These are phyloP conservation scores for Panaeolus cyanescens DNA, from an alignment of 768 basidiomycete genomes.

Conservation along the genomic window DNA sequence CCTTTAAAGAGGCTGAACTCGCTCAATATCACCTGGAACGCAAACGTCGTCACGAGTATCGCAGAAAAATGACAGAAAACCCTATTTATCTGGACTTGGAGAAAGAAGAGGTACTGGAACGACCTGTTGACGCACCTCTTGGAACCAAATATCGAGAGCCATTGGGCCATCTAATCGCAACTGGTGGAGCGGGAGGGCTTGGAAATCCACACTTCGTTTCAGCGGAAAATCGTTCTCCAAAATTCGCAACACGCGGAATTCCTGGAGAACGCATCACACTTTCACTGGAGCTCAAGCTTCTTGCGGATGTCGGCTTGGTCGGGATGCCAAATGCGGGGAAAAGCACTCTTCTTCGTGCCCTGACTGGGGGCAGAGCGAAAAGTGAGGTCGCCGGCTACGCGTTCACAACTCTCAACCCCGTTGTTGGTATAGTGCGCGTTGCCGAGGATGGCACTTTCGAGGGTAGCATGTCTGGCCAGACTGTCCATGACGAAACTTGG, in stretches of 20 bases:
- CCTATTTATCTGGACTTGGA: slow-evolving; percentile 67
- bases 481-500: slow-evolving; percentile 67
- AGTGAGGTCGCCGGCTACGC: slow-evolving; percentile 89
- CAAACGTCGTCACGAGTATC: slow-evolving; percentile 49
- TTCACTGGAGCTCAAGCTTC: slow-evolving; percentile 88
- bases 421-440: slow-evolving; percentile 88
- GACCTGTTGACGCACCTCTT: slow-evolving; percentile 59
- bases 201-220: slow-evolving; percentile 89
- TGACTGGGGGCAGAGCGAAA: slow-evolving; percentile 84
- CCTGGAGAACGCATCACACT: slow-evolving; percentile 79
- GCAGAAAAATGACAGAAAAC: slow-evolving; percentile 37
- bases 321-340: slow-evolving; percentile 96
- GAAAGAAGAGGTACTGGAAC: slow-evolving; percentile 44
- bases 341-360: slow-evolving; percentile 87
- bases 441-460: slow-evolving; percentile 78
- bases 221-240: slow-evolving; percentile 73
- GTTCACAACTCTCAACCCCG: slow-evolving; percentile 95
- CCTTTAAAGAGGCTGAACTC: slow-evolving; percentile 73
- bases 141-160: slow-evolving; percentile 55
- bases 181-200: slow-evolving; percentile 79
- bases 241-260: slow-evolving; percentile 80
- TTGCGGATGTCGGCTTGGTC: slow-evolving; percentile 94
- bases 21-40: slow-evolving; percentile 62
- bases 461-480: slow-evolving; percentile 50
- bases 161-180: slow-evolving; percentile 66